phyloP scores from a whole-genome alignment of 176 grass and related monocot genomes.

The Oryza glaberrima region DNA sequence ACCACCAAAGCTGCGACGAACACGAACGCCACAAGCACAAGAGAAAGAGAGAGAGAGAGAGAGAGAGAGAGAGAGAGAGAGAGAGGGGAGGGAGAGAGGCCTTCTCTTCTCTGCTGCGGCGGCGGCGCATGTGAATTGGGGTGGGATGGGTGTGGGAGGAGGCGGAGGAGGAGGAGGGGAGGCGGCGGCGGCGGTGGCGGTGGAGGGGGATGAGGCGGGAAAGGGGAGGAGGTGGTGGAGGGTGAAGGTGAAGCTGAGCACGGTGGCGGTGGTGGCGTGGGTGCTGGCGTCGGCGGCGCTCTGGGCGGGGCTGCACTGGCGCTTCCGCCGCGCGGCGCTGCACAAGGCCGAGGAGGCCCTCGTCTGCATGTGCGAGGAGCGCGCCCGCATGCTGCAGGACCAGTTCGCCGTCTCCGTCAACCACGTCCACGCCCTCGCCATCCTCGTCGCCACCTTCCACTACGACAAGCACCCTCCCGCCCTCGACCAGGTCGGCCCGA shows the following conservation, averaged over 20 bases:
- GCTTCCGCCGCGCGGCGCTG: conserved; percentile 41
- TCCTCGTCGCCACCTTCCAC: conserved; percentile 94
- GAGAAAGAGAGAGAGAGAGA: not conserved
- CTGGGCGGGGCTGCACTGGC: conserved; percentile 42
- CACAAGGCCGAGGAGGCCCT: conserved; percentile 69
- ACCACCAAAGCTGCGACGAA: conserved; percentile 1
- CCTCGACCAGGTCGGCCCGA: conserved; percentile 74
- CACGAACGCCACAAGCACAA: not conserved
- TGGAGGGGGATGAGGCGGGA: conserved; percentile 22
- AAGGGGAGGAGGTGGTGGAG: conserved; percentile 14
- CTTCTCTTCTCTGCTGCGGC: too few species aligned
- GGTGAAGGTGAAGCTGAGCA: conserved; percentile 46
- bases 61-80: not conserved
- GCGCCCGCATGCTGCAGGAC: conserved; percentile 95
- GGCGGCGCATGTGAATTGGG: conserved; percentile 34
- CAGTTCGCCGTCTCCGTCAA: conserved; percentile 95
- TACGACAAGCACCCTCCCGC: conserved; percentile 88
- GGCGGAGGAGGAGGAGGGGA: not conserved
- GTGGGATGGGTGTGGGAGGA: conserved; percentile 35
- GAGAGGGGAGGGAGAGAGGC: too few species aligned
- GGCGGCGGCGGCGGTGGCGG: not conserved
- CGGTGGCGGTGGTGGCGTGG: conserved; percentile 46
- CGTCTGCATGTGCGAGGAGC: conserved; percentile 95
- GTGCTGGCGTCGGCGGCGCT: conserved; percentile 20
- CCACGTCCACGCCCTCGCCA: conserved; percentile 95